phyloP scores from a whole-genome alignment of 495 filamentous ascomycete genomes.

The Halenospora varia region DNA sequence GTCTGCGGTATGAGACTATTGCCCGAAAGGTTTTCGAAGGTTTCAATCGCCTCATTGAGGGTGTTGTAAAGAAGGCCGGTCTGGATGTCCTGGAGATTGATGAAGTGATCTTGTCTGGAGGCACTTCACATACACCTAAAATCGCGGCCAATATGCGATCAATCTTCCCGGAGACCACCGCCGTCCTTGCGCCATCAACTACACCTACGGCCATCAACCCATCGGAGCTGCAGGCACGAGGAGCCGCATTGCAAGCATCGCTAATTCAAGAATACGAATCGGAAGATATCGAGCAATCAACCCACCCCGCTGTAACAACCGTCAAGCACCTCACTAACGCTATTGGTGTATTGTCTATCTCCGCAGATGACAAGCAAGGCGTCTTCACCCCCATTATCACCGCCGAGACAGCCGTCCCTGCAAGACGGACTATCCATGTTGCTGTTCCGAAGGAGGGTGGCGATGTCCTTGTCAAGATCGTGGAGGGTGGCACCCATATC shows the following conservation, averaged over 20 bases:
- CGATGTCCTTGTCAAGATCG: constrained; percentile 79
- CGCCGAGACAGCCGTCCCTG: constrained; percentile 85
- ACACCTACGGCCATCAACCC: constrained; percentile 79
- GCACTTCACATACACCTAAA: constrained; percentile 88
- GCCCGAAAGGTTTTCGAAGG: constrained; percentile 77
- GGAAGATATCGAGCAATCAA: constrained; percentile 92
- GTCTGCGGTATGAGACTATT: constrained; percentile 89
- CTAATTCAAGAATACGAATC: constrained; percentile 87
- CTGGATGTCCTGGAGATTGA: constrained; percentile 91
- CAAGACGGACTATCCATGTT: constrained; percentile 75
- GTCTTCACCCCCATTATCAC: constrained; percentile 74
- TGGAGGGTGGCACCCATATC: constrained; percentile 83
- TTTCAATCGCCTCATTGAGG: constrained; percentile 79
- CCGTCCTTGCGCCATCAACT: constrained; percentile 79
- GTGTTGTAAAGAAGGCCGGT: constrained; percentile 84
- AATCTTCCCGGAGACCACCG: constrained; percentile 78
- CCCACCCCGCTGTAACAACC: constrained; percentile 90
- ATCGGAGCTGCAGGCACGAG: constrained; percentile 80
- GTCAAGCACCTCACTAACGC: constrained; percentile 85
- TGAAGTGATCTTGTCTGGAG: constrained; percentile 91
- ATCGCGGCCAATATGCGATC: constrained; percentile 70
- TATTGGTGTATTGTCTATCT: constrained; percentile 77
- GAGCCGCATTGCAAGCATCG: constrained; percentile 92
- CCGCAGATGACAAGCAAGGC: constrained; percentile 54
- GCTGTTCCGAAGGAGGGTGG: constrained; percentile 71